These are phyloP conservation scores for Hibiscus syriacus DNA, from an alignment of 345 rosid species.

Conservation along the genomic window DNA sequence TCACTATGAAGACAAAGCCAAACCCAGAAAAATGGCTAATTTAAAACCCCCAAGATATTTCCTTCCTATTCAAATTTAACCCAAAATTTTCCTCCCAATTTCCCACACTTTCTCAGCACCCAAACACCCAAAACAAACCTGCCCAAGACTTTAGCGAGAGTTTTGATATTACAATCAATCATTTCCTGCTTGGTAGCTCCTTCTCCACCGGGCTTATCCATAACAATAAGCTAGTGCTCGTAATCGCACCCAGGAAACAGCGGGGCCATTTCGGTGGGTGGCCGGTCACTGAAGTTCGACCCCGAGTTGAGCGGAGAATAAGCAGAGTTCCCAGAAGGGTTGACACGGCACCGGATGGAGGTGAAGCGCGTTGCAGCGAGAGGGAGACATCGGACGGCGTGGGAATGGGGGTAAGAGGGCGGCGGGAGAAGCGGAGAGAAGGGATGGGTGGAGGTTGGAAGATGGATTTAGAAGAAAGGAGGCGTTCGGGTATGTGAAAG, in stretches of 20 bases:
- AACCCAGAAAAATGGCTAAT: background rate
- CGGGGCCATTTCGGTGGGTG: constrained; percentile 92
- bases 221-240: constrained; percentile 93
- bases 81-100: background rate
- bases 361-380: constrained; percentile 30
- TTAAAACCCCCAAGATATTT: background rate
- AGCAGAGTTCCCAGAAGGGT: constrained; percentile 59
- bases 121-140: background rate
- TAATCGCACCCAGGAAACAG: constrained; percentile 93
- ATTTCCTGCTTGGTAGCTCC: constrained; percentile 85
- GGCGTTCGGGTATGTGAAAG: constrained; percentile 30
- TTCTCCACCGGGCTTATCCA: constrained; percentile 93
- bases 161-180: constrained; percentile 81
- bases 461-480: constrained; percentile 25
- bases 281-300: constrained; percentile 85
- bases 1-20: background rate
- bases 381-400: constrained; percentile 20
- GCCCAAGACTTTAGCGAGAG: constrained; percentile 63
- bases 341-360: constrained; percentile 57
- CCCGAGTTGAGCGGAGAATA: constrained; percentile 90
- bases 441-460: constrained; percentile 34
- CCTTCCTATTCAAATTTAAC: background rate
- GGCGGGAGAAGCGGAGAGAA: constrained; percentile 30
- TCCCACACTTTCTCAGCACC: background rate
- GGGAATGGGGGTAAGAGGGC: constrained; percentile 27